Conservation (phyloP, 108 stramenopile genomes). For the Mediolabrus comicus region DNA sequence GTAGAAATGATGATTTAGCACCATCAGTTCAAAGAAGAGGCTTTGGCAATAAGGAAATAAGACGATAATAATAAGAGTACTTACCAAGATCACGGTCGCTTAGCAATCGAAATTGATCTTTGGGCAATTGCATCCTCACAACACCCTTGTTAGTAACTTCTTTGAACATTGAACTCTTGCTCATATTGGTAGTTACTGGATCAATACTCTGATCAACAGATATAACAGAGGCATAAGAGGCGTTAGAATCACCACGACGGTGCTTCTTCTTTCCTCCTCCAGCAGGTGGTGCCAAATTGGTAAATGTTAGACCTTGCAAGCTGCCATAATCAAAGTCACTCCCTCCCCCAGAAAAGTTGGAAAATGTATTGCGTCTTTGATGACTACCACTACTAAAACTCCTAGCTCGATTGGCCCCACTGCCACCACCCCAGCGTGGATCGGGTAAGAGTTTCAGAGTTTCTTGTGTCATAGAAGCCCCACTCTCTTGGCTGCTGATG, state of each 20-base stretch:
- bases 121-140: constrained; percentile 36
- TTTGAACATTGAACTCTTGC: constrained; percentile 41
- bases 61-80: neutral
- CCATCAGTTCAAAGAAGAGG: neutral
- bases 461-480: constrained; percentile 4
- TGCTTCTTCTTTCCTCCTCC: constrained; percentile 5
- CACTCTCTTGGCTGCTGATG: constrained; percentile 12
- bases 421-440: constrained; percentile 45
- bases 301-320: neutral
- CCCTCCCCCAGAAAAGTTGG: neutral
- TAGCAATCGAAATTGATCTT: constrained; percentile 35
- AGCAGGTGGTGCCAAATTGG: neutral
- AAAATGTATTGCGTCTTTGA: constrained; percentile 10
- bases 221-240: constrained; percentile 17
- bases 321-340: constrained; percentile 1
- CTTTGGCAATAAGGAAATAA: neutral
- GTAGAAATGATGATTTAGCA: neutral
- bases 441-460: constrained; percentile 31
- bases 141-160: constrained; percentile 23
- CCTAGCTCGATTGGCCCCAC: constrained; percentile 21
- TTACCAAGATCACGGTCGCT: constrained; percentile 40
- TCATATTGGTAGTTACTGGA: constrained; percentile 32
- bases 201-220: constrained; percentile 44
- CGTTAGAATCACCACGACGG: constrained; percentile 18
- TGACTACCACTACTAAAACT: constrained; percentile 28